Conservation (phyloP, 2,329 filamentous ascomycete species). For the Pezicula radicicola region DNA sequence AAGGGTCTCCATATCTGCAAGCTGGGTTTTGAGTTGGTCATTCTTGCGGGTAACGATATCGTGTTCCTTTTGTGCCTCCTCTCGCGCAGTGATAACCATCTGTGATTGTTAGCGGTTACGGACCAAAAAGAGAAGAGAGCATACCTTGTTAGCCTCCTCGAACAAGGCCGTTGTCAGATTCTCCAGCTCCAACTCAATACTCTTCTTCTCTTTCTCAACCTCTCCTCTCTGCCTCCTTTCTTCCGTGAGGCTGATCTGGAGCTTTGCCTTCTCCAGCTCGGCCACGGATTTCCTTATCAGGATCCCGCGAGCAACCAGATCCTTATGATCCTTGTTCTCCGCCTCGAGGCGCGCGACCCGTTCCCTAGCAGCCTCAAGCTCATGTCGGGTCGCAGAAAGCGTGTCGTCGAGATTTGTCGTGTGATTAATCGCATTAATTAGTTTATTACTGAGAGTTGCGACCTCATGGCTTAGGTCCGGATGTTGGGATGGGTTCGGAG, state of each 20-base stretch:
- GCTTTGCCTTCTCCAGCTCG: conserved; percentile 66
- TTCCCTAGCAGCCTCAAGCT: conserved; percentile 71
- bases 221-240: conserved; percentile 64
- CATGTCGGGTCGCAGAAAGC: conserved; percentile 76
- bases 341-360: conserved; percentile 67
- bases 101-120: conserved; percentile 77
- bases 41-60: conserved; percentile 80
- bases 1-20: conserved; percentile 82
- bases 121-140: conserved; percentile 13
- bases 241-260: conserved; percentile 57
- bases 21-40: conserved; percentile 80
- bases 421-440: conserved; percentile 96
- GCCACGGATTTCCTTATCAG: conserved; percentile 72
- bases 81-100: conserved; percentile 92
- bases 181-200: conserved; percentile 90
- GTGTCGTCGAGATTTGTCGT: conserved; percentile 90
- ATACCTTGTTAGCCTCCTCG: conserved; percentile 87
- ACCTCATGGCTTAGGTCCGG: conserved; percentile 70
- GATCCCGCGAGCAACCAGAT: conserved; percentile 67
- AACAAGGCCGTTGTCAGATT: conserved; percentile 90
- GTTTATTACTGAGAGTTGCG: conserved; percentile 86
- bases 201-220: conserved; percentile 76
- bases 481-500: conserved; percentile 39
- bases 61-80: conserved; percentile 81
- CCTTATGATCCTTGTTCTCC: conserved; percentile 59